phyloP scores from a whole-genome alignment of 1,139 yeast species.

The Saccharomyces pastorianus region DNA sequence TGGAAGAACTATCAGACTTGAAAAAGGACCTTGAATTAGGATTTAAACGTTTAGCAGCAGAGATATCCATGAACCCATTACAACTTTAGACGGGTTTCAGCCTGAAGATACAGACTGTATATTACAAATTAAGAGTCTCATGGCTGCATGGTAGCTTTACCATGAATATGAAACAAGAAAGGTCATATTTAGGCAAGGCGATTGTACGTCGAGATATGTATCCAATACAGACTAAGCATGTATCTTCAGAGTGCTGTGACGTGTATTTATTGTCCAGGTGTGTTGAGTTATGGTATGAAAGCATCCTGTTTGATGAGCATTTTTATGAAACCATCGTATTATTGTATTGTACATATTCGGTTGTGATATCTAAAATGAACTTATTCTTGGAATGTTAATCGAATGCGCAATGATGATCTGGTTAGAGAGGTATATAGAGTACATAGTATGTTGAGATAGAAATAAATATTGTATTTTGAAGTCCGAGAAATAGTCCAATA shows the following conservation, averaged over 20 bases:
- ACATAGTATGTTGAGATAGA: not conserved
- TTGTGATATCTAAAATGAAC: not conserved
- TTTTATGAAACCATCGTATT: not conserved
- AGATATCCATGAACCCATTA: not conserved
- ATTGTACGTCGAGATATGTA: not conserved
- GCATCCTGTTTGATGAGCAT: not conserved
- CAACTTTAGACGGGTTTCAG: not conserved
- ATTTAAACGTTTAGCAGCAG: constrained; percentile 4
- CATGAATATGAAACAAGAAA: not conserved
- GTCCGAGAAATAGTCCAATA: not conserved
- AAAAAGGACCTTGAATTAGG: constrained; percentile 5
- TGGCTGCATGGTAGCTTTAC: not conserved
- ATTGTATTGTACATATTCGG: not conserved
- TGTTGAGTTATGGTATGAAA: not conserved
- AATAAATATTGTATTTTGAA: not conserved
- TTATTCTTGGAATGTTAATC: not conserved
- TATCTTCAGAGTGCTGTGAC: not conserved
- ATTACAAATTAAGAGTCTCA: not conserved
- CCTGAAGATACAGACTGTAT: not conserved
- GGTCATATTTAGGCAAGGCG: not conserved
- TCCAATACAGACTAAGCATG: not conserved
- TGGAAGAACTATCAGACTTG: constrained; percentile 8
- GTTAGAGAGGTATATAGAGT: not conserved
- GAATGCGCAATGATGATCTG: not conserved
- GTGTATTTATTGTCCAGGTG: not conserved